These are phyloP conservation scores for Prunus padus DNA, from an alignment of 306 rosid species.

Conservation along the genomic window DNA sequence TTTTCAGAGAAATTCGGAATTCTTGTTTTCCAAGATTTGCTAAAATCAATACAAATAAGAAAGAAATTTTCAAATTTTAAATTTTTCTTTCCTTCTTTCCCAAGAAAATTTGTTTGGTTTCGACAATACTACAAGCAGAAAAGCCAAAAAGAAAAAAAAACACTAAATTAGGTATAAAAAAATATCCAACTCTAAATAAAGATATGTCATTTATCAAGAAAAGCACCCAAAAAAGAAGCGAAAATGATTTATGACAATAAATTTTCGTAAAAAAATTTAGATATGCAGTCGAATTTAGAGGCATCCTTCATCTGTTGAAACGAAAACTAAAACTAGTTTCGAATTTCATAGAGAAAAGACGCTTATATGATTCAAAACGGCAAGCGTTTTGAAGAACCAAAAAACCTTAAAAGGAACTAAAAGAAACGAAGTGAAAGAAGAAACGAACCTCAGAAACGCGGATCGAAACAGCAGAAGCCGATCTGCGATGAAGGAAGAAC, in stretches of 20 bases:
- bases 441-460: conserved; percentile 21
- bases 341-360: background rate
- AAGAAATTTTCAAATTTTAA: background rate
- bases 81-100: background rate
- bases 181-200: too few species aligned
- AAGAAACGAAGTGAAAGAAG: background rate
- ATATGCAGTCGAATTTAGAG: background rate
- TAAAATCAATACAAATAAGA: background rate
- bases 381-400: background rate
- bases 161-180: background rate
- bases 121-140: background rate
- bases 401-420: background rate
- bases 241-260: too few species aligned
- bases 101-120: background rate
- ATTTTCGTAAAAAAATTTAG: background rate
- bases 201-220: too few species aligned
- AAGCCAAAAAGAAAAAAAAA: background rate
- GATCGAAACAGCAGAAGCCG: conserved; percentile 16
- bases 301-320: too few species aligned
- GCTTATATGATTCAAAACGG: background rate
- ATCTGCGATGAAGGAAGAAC: conserved; percentile 26
- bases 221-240: too few species aligned
- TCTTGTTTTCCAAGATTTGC: background rate
- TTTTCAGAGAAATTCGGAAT: background rate
- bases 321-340: background rate